A percentile compares a stretch with the other conserved stretches of the same genome.
Evolutionary conservation across 1,284 basidiomycete species (phyloP).

Genomic region (Heterobasidion irregulare): DNA sequence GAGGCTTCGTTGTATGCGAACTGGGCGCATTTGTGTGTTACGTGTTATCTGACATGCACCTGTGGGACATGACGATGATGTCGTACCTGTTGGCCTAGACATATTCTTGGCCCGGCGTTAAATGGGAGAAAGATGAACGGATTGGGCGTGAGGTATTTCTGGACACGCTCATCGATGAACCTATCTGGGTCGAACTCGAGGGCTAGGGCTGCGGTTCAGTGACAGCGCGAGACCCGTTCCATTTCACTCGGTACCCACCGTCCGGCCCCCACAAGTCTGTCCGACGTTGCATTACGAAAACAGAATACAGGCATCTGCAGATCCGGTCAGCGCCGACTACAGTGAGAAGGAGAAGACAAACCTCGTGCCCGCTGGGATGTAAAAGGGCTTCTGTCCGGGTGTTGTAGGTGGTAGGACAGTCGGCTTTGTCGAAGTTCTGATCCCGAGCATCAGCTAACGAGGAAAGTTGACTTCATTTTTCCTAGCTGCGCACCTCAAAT

Average conservation of each 20-base stretch:
- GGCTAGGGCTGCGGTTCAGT: slow-evolving; percentile 10
- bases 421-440: slow-evolving; percentile 5
- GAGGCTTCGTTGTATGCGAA: slow-evolving; percentile 33
- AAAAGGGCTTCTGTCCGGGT: slow-evolving; percentile 13
- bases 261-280: slow-evolving; percentile 23
- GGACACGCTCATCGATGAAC: slow-evolving; percentile 19
- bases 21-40: slow-evolving; percentile 8
- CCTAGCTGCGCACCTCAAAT: slow-evolving; percentile 8
- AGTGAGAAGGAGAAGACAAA: slow-evolving; percentile 8
- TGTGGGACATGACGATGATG: background rate
- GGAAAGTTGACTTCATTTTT: background rate
- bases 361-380: slow-evolving; percentile 12
- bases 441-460: background rate
- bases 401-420: slow-evolving; percentile 3
- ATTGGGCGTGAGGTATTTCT: slow-evolving; percentile 17
- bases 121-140: slow-evolving; percentile 24
- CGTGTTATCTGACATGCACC: background rate
- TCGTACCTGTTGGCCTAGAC: slow-evolving; percentile 16
- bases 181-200: slow-evolving; percentile 24
- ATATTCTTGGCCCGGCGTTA: slow-evolving; percentile 22
- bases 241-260: slow-evolving; percentile 5
- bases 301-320: slow-evolving; percentile 10
- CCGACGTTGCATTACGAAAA: slow-evolving; percentile 15
- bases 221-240: background rate
- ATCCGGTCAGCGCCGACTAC: slow-evolving; percentile 11